Evolutionary conservation across 2,329 filamentous ascomycete genomes (phyloP).

Genomic region (Lachnellula arida): DNA sequence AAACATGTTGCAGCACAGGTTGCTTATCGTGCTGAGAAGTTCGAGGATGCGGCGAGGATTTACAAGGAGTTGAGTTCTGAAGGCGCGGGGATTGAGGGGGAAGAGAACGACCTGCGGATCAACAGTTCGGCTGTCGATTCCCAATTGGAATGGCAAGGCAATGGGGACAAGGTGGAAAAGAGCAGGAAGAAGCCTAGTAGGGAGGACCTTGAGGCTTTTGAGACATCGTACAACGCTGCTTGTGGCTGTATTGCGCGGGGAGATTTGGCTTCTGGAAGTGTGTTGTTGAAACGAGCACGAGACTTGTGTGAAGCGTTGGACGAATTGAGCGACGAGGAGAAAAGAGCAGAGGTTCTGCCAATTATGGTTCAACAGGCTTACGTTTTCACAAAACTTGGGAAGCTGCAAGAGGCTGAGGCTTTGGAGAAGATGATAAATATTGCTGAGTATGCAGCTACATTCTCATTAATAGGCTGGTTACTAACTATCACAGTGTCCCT

Average conservation of each 20-base stretch:
- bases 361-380: slow-evolving; percentile 75
- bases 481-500: slow-evolving; percentile 49
- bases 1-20: slow-evolving; percentile 58
- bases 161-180: slow-evolving; percentile 25
- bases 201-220: slow-evolving; percentile 69
- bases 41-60: slow-evolving; percentile 58
- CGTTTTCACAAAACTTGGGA: slow-evolving; percentile 62
- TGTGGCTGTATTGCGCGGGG: slow-evolving; percentile 68
- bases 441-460: slow-evolving; percentile 48
- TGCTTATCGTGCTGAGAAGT: slow-evolving; percentile 71
- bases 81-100: slow-evolving; percentile 45
- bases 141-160: slow-evolving; percentile 66
- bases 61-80: slow-evolving; percentile 55
- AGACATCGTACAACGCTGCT: slow-evolving; percentile 76
- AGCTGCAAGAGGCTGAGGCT: slow-evolving; percentile 58
- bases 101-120: slow-evolving; percentile 71
- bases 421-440: slow-evolving; percentile 59
- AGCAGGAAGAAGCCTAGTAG: slow-evolving; percentile 47
- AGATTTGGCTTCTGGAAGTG: slow-evolving; percentile 58
- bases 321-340: slow-evolving; percentile 69
- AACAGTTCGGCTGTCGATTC: slow-evolving; percentile 69
- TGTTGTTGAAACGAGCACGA: slow-evolving; percentile 64
- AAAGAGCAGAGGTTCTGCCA: slow-evolving; percentile 66
- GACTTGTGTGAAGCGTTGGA: slow-evolving; percentile 69
- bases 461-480: slow-evolving; percentile 2